Evolutionary conservation across 805 yeast species (phyloP).

Genomic region (Grigorovia humatica): DNA sequence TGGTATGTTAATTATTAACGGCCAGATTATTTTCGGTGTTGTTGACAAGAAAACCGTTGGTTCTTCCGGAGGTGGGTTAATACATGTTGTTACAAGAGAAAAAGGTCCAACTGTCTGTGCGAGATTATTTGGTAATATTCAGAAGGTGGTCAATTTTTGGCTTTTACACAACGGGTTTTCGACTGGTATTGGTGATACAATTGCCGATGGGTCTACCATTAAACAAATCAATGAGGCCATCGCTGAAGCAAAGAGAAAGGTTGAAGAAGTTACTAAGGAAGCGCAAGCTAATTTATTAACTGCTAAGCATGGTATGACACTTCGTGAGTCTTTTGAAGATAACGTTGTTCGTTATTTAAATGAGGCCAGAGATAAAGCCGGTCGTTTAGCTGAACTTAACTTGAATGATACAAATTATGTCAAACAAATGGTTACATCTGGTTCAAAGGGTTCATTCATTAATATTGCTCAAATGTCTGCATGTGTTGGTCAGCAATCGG

Average conservation of each 20-base stretch:
- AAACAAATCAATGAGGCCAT: slow-evolving; percentile 86
- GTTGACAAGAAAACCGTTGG: slow-evolving; percentile 98
- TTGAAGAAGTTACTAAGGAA: slow-evolving; percentile 83
- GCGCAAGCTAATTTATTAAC: slow-evolving; percentile 83
- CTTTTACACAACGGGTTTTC: slow-evolving; percentile 93
- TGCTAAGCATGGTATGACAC: slow-evolving; percentile 99
- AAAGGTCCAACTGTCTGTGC: slow-evolving; percentile 91
- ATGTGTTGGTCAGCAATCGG: slow-evolving; percentile 97
- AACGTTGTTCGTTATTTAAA: slow-evolving; percentile 90
- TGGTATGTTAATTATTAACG: slow-evolving; percentile 92
- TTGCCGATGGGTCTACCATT: slow-evolving; percentile 97
- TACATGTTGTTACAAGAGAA: slow-evolving; percentile 95
- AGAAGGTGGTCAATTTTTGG: slow-evolving; percentile 95
- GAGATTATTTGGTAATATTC: slow-evolving; percentile 80
- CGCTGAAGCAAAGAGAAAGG: slow-evolving; percentile 85
- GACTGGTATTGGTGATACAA: slow-evolving; percentile 99
- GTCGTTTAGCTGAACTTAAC: slow-evolving; percentile 92
- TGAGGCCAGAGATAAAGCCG: slow-evolving; percentile 97
- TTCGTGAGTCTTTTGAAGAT: slow-evolving; percentile 96
- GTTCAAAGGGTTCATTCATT: slow-evolving; percentile 95
- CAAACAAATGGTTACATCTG: slow-evolving; percentile 97
- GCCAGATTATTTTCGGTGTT: slow-evolving; percentile 95
- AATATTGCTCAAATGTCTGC: slow-evolving; percentile 99
- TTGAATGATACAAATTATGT: slow-evolving; percentile 89
- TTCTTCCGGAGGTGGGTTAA: slow-evolving; percentile 95